phyloP scores from a whole-genome alignment of 495 filamentous ascomycete genomes.

The Coniosporium apollinis region DNA sequence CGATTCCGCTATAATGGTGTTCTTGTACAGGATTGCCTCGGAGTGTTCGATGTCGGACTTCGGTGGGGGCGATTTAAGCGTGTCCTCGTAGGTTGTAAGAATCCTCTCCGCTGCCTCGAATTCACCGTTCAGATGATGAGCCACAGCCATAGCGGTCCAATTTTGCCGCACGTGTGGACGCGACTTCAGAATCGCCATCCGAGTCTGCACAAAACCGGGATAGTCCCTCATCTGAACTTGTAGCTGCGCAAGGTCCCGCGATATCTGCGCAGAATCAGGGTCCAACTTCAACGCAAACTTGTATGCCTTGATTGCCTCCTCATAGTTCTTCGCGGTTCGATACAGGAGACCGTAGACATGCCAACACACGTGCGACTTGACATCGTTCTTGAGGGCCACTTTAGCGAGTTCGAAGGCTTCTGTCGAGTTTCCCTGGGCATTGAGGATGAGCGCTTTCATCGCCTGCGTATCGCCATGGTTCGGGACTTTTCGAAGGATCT shows the following conservation, averaged over 20 bases:
- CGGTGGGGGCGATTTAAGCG: constrained; percentile 56
- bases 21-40: constrained; percentile 94
- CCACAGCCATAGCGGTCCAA: constrained; percentile 91
- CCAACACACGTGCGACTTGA: constrained; percentile 99
- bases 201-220: constrained; percentile 76
- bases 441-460: constrained; percentile 97
- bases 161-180: constrained; percentile 67
- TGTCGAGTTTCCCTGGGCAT: constrained; percentile 70
- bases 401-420: constrained; percentile 91
- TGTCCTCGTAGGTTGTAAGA: constrained; percentile 81
- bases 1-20: constrained; percentile 75
- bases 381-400: constrained; percentile 76
- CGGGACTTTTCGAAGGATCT: constrained; percentile 83
- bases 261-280: constrained; percentile 83
- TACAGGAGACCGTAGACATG: constrained; percentile 97
- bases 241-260: constrained; percentile 79
- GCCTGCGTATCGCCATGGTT: constrained; percentile 97
- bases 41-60: constrained; percentile 80
- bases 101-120: constrained; percentile 77
- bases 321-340: constrained; percentile 85
- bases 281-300: constrained; percentile 84
- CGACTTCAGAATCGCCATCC: constrained; percentile 66
- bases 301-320: constrained; percentile 98
- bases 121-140: constrained; percentile 76
- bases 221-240: constrained; percentile 97